Percentiles rank a stretch among this genome's conserved stretches.
These are phyloP conservation scores for Aspergillus cejpii DNA, from an alignment of 2,329 filamentous ascomycete species.

Conservation along the genomic window DNA sequence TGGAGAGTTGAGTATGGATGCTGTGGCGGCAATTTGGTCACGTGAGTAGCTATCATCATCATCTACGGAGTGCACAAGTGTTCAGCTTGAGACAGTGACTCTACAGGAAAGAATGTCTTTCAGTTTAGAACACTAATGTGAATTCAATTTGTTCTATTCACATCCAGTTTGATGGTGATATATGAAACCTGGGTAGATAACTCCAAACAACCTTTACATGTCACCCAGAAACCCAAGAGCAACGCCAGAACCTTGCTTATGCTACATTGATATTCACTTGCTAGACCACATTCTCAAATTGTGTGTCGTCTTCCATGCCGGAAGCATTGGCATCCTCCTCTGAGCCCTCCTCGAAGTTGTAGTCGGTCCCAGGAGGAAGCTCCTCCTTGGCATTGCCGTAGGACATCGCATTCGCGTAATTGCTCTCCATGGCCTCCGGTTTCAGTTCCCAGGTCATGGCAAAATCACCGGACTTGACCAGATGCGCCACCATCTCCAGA, in stretches of 20 bases:
- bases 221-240: conserved; percentile 11
- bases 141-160: not conserved
- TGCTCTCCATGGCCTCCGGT: conserved; percentile 57
- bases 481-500: conserved; percentile 71
- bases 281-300: conserved; percentile 70
- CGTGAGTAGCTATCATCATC: not conserved
- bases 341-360: conserved; percentile 46
- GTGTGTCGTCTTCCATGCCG: conserved; percentile 58
- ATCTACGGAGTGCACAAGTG: too few species aligned
- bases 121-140: not conserved
- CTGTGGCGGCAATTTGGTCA: conserved; percentile 1
- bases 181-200: conserved; percentile 1
- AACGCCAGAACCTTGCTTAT: conserved; percentile 24
- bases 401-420: conserved; percentile 38
- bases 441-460: conserved; percentile 80
- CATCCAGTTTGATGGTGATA: not conserved
- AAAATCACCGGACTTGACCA: conserved; percentile 77
- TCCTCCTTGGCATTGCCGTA: conserved; percentile 49
- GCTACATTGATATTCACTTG: conserved; percentile 18
- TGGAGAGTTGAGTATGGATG: not conserved
- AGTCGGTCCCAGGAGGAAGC: conserved; percentile 42
- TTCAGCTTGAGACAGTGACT: too few species aligned
- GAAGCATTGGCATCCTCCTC: conserved; percentile 43
- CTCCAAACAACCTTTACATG: conserved; percentile 11
- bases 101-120: not conserved